These are phyloP conservation scores for Dysphania ambrosioides DNA, from an alignment of 148 eudicot species.

Conservation along the genomic window DNA sequence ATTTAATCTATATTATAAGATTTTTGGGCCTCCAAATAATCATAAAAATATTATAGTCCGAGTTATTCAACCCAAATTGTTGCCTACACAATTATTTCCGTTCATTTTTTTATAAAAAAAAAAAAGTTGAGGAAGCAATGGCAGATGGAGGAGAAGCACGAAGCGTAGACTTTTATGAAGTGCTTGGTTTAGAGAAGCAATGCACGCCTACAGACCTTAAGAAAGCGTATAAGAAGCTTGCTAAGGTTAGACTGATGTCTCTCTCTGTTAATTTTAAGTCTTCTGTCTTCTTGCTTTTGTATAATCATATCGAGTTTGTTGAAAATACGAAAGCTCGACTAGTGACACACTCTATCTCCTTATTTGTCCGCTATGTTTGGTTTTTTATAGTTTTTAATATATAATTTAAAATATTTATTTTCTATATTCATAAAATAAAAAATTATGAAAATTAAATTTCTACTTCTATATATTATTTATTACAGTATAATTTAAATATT, in stretches of 20 bases:
- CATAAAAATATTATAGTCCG: background rate
- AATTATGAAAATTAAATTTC: no score
- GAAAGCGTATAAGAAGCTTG: constrained; percentile 82
- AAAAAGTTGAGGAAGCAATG: constrained; percentile 9
- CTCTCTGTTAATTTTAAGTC: background rate
- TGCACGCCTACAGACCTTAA: constrained; percentile 66
- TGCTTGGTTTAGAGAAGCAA: constrained; percentile 73
- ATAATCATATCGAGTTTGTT: no score
- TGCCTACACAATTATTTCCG: constrained; percentile 24
- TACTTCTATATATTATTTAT: no score
- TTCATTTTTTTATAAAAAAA: background rate
- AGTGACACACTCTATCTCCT: no score
- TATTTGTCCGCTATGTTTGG: no score
- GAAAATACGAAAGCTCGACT: background rate
- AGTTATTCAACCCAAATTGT: constrained; percentile 31
- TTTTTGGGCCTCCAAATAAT: no score
- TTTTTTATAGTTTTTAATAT: no score
- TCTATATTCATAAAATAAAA: no score
- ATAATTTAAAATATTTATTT: no score
- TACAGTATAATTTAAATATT: no score
- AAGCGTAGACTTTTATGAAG: constrained; percentile 54
- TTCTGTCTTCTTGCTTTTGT: no score
- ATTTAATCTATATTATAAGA: no score
- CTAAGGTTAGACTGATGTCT: constrained; percentile 48
- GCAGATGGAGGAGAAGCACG: constrained; percentile 35